Base-by-base conservation (phyloP, 345 rosid genomes). In the Linum usitatissimum region DNA sequence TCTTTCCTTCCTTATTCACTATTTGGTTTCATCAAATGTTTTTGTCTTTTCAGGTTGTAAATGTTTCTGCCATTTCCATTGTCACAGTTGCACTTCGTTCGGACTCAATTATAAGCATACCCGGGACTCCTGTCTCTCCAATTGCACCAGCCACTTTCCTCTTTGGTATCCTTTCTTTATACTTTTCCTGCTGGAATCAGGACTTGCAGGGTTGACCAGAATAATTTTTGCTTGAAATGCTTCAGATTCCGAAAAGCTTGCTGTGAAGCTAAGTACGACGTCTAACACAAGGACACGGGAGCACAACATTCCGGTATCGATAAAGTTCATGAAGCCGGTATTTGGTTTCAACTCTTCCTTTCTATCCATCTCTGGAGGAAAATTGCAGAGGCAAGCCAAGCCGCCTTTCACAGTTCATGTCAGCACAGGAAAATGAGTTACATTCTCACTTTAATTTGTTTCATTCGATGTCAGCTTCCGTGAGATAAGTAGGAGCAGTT, bases 171-270 rank as follows among this genome's bases (percentile, higher is more conserved):
- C 1, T 18, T 3, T 9, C 38, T 19, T 61, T 62, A 36, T 8
- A 10, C 58, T 17, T 55, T 21, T 15, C 28, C 57, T 23, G 17
- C 18, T 40, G 30, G 21, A 39, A 54, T 28, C 34, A 40, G 10
- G 18, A 64, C 17, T 34, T 49, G 48, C 23, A 63, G 58, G 30
- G 8, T 62, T 66, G 53, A 57, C 42, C 8, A 40, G 20, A 64
- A 23, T 30, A 60, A 55, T 18, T 40, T 21, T 70, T 38, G 49
- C 17, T 65, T 60, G 36, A 67, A 20, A 57, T 64, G 68, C 48
- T 67, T 63, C 81, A 92, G 98, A 92, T 81, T 73, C 95, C n/a
- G 83, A 81, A 73, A 85, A 87, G 69, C 89, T 95, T 59, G 64
- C 78, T 23, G 96, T 88, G 69, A 64, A 76, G 75, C 72, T 91